These are phyloP conservation scores for Arachnomyces sp. DNA, from an alignment of 2,329 filamentous ascomycete species.

Conservation along the genomic window DNA sequence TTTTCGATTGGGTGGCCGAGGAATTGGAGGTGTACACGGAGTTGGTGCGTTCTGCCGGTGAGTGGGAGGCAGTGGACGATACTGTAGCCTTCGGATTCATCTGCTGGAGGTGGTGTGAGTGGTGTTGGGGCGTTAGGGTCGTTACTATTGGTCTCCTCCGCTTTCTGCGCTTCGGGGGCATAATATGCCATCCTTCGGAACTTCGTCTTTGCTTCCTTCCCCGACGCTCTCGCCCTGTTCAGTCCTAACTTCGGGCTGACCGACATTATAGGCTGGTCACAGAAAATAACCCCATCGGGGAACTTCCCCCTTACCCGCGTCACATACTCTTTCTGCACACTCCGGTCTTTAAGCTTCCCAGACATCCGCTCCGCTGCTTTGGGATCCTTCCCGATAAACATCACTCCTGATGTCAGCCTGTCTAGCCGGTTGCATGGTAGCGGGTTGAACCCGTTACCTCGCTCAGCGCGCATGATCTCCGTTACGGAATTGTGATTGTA, in stretches of 20 bases:
- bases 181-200: slow-evolving; percentile 94
- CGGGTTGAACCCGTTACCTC: slow-evolving; percentile 51
- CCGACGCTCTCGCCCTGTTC: slow-evolving; percentile 88
- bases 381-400: slow-evolving; percentile 90
- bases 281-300: slow-evolving; percentile 82
- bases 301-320: slow-evolving; percentile 87
- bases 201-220: slow-evolving; percentile 81
- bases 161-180: slow-evolving; percentile 44
- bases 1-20: slow-evolving; percentile 93
- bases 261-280: slow-evolving; percentile 85
- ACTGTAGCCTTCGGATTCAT: slow-evolving; percentile 67
- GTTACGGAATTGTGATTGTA: slow-evolving; percentile 94
- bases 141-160: slow-evolving; percentile 14
- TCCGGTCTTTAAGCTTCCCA: slow-evolving; percentile 67
- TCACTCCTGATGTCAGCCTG: slow-evolving; percentile 86
- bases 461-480: slow-evolving; percentile 82
- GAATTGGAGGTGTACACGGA: slow-evolving; percentile 90
- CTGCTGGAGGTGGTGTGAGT: slow-evolving; percentile 25
- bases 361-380: slow-evolving; percentile 71
- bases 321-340: slow-evolving; percentile 90
- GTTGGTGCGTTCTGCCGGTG: slow-evolving; percentile 89
- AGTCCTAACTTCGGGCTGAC: slow-evolving; percentile 93
- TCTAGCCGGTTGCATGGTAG: slow-evolving; percentile 88
- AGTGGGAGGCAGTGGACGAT: slow-evolving; percentile 90
- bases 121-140: slow-evolving; percentile 24